phyloP scores from a whole-genome alignment of 2,329 filamentous ascomycete genomes.

The Fusarium euwallaceae region DNA sequence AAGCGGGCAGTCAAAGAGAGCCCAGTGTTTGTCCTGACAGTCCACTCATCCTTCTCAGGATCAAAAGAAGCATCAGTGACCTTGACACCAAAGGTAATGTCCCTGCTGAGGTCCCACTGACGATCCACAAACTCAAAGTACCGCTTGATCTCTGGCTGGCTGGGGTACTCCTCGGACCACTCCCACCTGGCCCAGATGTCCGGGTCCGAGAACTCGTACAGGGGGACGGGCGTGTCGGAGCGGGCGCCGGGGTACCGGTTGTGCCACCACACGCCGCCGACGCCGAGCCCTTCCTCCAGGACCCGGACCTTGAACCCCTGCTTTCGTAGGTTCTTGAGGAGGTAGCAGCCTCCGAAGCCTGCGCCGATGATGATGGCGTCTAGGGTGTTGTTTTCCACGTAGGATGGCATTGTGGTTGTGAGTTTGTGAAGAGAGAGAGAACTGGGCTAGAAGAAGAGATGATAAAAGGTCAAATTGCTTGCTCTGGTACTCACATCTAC shows the following conservation, averaged over 20 bases:
- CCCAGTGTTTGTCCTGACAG: constrained; percentile 18
- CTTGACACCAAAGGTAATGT: constrained; percentile 56
- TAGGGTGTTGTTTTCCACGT: background rate
- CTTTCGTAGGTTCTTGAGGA: constrained; percentile 14
- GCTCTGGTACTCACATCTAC: background rate
- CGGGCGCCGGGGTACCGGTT: constrained; percentile 56
- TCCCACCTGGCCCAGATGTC: constrained; percentile 56
- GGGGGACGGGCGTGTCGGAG: constrained; percentile 51
- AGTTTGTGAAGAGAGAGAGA: background rate
- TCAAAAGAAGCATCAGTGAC: constrained; percentile 56
- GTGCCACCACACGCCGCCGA: constrained; percentile 32
- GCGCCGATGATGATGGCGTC: constrained; percentile 21
- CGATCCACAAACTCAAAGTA: constrained; percentile 61
- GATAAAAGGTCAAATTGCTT: background rate
- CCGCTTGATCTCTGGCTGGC: constrained; percentile 53
- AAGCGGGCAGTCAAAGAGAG: constrained; percentile 15
- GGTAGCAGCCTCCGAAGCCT: constrained; percentile 24
- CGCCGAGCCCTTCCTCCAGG: constrained; percentile 11
- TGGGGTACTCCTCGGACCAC: constrained; percentile 52
- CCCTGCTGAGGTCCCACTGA: constrained; percentile 56
- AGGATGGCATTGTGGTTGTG: constrained; percentile 12
- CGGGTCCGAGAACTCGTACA: constrained; percentile 35
- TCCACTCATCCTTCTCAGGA: constrained; percentile 27
- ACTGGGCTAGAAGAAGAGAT: background rate
- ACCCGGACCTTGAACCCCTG: constrained; percentile 11